A percentile compares a stretch with the other conserved stretches of the same genome.
phyloP scores from a whole-genome alignment of 2,329 filamentous ascomycete genomes.

The Myriosclerotinia curreyana region DNA sequence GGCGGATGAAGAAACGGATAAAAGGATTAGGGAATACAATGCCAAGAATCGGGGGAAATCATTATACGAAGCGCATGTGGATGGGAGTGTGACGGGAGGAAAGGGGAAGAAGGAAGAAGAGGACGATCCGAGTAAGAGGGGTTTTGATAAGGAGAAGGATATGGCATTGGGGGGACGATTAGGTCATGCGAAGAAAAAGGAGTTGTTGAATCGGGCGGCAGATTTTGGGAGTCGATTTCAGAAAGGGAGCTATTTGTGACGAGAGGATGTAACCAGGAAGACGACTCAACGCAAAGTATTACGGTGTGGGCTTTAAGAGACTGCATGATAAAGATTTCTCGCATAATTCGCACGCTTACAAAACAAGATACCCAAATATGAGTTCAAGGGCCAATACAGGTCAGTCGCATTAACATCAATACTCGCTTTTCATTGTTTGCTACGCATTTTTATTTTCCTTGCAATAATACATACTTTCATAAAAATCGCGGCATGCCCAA shows the following conservation, averaged over 20 bases:
- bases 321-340: neutral
- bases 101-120: constrained; percentile 50
- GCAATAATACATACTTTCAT: neutral
- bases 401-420: neutral
- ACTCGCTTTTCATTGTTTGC: neutral
- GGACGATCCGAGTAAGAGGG: constrained; percentile 85
- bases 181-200: constrained; percentile 67
- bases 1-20: constrained; percentile 46
- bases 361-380: neutral
- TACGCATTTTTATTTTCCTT: neutral
- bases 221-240: constrained; percentile 61
- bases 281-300: neutral
- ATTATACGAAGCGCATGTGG: constrained; percentile 51
- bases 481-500: neutral
- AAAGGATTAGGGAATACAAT: constrained; percentile 57
- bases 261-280: neutral
- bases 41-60: constrained; percentile 54
- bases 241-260: constrained; percentile 51
- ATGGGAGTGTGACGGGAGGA: constrained; percentile 41
- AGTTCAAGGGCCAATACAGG: neutral
- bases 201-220: constrained; percentile 74
- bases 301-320: neutral
- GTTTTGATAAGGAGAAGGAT: constrained; percentile 91
- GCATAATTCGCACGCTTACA: neutral
- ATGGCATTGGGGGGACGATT: constrained; percentile 76